Evolutionary conservation across 148 eudicot species (phyloP), one percentile per base, ranked within the genome.

Genomic region (Cornus controversa): DNA sequence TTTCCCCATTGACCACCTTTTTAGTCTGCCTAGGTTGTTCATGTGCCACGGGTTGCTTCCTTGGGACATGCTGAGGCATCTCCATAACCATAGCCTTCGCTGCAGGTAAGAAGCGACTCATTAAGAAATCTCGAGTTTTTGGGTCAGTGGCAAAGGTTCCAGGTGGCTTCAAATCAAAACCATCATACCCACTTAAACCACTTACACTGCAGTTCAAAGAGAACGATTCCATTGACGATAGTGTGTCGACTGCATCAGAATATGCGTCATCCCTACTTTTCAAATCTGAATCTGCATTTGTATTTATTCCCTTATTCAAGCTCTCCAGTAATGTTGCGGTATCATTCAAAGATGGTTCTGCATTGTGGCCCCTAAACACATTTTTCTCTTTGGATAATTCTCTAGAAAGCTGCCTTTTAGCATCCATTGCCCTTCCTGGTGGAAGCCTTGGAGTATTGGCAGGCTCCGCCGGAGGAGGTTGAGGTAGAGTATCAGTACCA

Each of bases 21-120:
- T 77, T 80, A 26, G 42, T 78, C 66, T 68, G 85, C 72, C 72
- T 85, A 4, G 90, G 78, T 34, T 77, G 84, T 71, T 89, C 94
- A 16, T 27, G 68, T 42, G 79, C 72, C 50, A 66, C 80, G 10
- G 77, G 40, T 67, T 89, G 92, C 86, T 86, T 91, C 82, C 86
- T 91, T 16, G 90, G 69, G 25, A 81, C 85, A 77, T 91, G 80
- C 50, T 93, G 92, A 64, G 99, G 95, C 10, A 92, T 87, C 66
- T 90, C 96, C 26, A 91, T 31, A 27, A 89, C 86, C 86, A 88
- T 90, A 73, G 98, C 98, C 82, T 93, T 93, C 8, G 99, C 97
- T 24, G 99, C 99, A 14, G 94, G 98, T 75, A 96, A 84, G 78
- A 96, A 96, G 27, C 99, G 89, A 54, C 82, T 92, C 91, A 96